Percentiles rank a stretch among this genome's conserved stretches.
These are phyloP conservation scores for Macadamia integrifolia DNA, from an alignment of 164 flowering plant species.

Conservation along the genomic window DNA sequence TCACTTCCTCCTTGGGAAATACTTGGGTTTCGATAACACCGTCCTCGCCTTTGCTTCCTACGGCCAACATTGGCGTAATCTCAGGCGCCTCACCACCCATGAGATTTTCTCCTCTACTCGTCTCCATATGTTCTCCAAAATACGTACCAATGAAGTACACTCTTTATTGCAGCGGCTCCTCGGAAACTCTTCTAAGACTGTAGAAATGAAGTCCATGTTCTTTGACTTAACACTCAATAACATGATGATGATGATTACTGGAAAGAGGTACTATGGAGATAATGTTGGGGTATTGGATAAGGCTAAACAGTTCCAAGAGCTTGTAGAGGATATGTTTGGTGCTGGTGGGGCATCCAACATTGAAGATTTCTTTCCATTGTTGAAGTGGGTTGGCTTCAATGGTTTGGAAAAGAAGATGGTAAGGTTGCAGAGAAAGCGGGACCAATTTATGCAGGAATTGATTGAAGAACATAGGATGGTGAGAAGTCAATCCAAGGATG, in stretches of 20 bases:
- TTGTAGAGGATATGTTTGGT: no score
- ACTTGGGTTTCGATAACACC: constrained; percentile 47
- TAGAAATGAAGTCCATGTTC: constrained; percentile 30
- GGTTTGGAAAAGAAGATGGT: constrained; percentile 23
- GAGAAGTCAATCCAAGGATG: not conserved
- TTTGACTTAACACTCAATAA: constrained; percentile 35
- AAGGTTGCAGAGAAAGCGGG: constrained; percentile 23
- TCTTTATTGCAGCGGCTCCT: constrained; percentile 15
- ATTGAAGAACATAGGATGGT: no score
- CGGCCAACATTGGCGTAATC: constrained; percentile 51
- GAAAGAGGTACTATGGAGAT: no score
- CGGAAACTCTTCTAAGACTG: not conserved
- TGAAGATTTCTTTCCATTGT: no score
- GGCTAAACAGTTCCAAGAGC: no score
- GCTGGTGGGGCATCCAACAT: no score
- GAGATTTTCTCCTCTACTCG: constrained; percentile 39
- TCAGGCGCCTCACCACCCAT: constrained; percentile 28
- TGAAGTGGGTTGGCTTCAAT: not conserved
- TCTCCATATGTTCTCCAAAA: constrained; percentile 18
- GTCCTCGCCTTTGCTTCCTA: constrained; percentile 45
- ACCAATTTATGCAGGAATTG: constrained; percentile 26
- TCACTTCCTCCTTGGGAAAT: constrained; percentile 23
- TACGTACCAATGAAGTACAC: constrained; percentile 37
- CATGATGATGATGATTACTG: constrained; percentile 21
- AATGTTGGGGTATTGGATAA: no score